These are phyloP conservation scores for Aspergillus indologenus DNA, from an alignment of 495 filamentous ascomycete genomes.

Conservation along the genomic window DNA sequence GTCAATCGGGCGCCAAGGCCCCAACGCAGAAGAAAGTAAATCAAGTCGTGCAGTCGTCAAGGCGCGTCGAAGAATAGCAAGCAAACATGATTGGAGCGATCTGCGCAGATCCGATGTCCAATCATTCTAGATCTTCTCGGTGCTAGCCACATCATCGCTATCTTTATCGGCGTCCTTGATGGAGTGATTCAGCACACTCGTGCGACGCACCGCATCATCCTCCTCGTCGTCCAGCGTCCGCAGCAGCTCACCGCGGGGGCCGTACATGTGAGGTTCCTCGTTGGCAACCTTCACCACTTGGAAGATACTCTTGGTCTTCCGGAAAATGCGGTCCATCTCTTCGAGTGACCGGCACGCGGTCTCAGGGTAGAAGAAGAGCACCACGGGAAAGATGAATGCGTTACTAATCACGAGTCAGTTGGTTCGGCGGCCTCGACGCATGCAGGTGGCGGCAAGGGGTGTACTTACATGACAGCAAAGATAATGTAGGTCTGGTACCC, in stretches of 20 bases:
- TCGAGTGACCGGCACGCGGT: conserved; percentile 71
- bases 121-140: conserved; percentile 21
- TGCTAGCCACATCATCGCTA: conserved; percentile 32
- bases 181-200: conserved; percentile 28
- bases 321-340: conserved; percentile 76
- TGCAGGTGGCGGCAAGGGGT: not conserved
- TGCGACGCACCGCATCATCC: conserved; percentile 36
- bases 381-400: conserved; percentile 63
- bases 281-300: conserved; percentile 57
- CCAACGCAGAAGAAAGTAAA: not conserved
- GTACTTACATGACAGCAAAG: conserved; percentile 65
- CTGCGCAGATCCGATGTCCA: not conserved
- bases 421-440: not conserved
- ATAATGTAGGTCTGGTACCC: conserved; percentile 72
- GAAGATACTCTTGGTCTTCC: conserved; percentile 54
- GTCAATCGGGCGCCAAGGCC: not conserved
- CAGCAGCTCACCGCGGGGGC: conserved; percentile 64
- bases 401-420: conserved; percentile 45
- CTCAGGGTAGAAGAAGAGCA: conserved; percentile 77
- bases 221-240: conserved; percentile 35
- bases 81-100: not conserved
- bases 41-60: not conserved
- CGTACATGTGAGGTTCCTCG: conserved; percentile 64
- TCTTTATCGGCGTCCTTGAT: conserved; percentile 29
- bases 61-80: not conserved